Evolutionary conservation across 2,329 filamentous ascomycete genomes (phyloP).

Genomic region (Plenodomus biglobosus): DNA sequence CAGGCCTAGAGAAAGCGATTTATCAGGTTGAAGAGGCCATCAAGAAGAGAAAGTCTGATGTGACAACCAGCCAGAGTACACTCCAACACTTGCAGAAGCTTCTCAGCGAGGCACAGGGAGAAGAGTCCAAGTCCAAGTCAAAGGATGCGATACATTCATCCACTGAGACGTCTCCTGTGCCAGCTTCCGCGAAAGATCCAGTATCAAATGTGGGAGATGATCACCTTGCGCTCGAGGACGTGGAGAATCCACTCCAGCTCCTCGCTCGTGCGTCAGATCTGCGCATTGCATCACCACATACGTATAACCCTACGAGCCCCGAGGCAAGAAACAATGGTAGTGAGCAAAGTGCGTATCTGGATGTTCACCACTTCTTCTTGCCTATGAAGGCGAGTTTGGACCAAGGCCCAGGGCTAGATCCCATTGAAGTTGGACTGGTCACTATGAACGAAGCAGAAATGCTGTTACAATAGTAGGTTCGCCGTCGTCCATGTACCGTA

Average conservation of each 20-base stretch:
- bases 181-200: constrained; percentile 25
- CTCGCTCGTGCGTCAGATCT: constrained; percentile 73
- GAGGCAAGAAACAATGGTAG: constrained; percentile 30
- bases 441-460: constrained; percentile 65
- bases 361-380: constrained; percentile 67
- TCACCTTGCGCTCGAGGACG: constrained; percentile 65
- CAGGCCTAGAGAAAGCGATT: constrained; percentile 72
- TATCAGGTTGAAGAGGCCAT: constrained; percentile 71
- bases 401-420: constrained; percentile 65
- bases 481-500: background rate
- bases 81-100: constrained; percentile 51
- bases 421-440: constrained; percentile 69
- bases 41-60: constrained; percentile 36
- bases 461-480: constrained; percentile 64
- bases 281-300: constrained; percentile 52
- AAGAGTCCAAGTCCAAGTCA: constrained; percentile 7
- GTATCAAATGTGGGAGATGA: constrained; percentile 40
- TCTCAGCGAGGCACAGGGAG: constrained; percentile 51
- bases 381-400: constrained; percentile 65
- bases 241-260: constrained; percentile 73
- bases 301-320: constrained; percentile 30
- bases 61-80: constrained; percentile 23
- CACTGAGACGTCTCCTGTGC: background rate
- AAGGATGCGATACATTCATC: constrained; percentile 4
- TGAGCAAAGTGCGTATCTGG: constrained; percentile 47